Evolutionary conservation across 805 yeast genomes (phyloP).

Genomic region (Huiozyma sinensis): DNA sequence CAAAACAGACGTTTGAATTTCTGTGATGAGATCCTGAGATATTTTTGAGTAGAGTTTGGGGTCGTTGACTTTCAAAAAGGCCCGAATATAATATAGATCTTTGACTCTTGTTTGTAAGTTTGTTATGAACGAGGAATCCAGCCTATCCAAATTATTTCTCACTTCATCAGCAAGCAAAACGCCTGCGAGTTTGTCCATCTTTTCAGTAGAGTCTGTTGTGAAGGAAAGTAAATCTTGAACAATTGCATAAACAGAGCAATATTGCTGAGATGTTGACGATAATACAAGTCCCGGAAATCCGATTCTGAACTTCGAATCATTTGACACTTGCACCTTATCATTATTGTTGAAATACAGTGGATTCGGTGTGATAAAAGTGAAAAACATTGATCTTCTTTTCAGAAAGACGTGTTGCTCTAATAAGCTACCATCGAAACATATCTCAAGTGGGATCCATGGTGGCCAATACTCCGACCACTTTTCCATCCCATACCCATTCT

Average conservation of each 20-base stretch:
- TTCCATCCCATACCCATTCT: slow-evolving; percentile 24
- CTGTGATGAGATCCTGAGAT: slow-evolving; percentile 28
- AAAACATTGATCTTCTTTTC: slow-evolving; percentile 42
- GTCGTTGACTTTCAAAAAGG: slow-evolving; percentile 31
- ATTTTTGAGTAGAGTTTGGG: slow-evolving; percentile 27
- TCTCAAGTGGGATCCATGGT: slow-evolving; percentile 55
- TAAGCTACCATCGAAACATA: slow-evolving; percentile 40
- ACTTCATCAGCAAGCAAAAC: slow-evolving; percentile 47
- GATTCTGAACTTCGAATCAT: slow-evolving; percentile 23
- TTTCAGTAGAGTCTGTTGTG: slow-evolving; percentile 30
- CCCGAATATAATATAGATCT: slow-evolving; percentile 33
- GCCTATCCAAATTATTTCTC: slow-evolving; percentile 22
- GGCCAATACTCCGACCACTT: slow-evolving; percentile 40
- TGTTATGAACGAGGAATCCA: slow-evolving; percentile 37
- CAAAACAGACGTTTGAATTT: slow-evolving; percentile 28
- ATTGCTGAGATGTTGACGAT: slow-evolving; percentile 48
- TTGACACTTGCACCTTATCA: slow-evolving; percentile 13
- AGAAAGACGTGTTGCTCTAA: slow-evolving; percentile 38
- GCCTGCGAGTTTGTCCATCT: slow-evolving; percentile 38
- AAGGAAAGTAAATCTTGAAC: slow-evolving; percentile 34
- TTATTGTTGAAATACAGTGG: slow-evolving; percentile 34
- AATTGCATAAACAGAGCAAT: slow-evolving; percentile 41
- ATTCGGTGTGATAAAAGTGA: slow-evolving; percentile 43
- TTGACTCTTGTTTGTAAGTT: slow-evolving; percentile 36
- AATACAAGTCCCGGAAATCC: slow-evolving; percentile 40